These are phyloP conservation scores for Termitomyces sp. DNA, from an alignment of 768 basidiomycete species.

Conservation along the genomic window DNA sequence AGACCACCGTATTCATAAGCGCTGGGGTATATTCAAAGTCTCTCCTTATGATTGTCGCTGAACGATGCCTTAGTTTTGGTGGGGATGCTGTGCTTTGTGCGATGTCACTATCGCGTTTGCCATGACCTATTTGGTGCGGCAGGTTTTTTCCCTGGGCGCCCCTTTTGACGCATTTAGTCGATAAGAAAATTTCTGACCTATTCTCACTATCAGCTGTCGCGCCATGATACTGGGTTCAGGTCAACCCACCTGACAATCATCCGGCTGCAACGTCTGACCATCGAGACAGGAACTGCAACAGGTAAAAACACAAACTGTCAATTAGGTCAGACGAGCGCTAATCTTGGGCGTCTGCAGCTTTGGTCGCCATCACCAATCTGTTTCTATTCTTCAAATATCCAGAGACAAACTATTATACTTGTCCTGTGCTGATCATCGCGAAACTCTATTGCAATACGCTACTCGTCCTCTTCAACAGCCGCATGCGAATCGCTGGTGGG, in stretches of 20 bases:
- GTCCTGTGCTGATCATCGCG: constrained; percentile 21
- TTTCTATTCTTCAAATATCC: constrained; percentile 23
- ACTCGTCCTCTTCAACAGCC: constrained; percentile 26
- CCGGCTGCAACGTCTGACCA: constrained; percentile 21
- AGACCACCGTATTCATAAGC: constrained; percentile 15
- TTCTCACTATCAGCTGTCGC: constrained; percentile 12
- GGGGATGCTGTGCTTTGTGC: constrained; percentile 22
- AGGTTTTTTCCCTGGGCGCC: background rate
- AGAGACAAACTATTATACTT: constrained; percentile 21
- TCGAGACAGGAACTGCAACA: constrained; percentile 25
- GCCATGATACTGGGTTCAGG: constrained; percentile 20
- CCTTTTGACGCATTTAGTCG: background rate
- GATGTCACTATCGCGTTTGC: constrained; percentile 23
- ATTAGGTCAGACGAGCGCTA: background rate
- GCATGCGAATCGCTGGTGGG: constrained; percentile 21
- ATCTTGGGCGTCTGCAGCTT: constrained; percentile 11
- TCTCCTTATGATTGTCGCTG: background rate
- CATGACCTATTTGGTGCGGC: constrained; percentile 24
- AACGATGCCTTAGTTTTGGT: constrained; percentile 15
- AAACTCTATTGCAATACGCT: constrained; percentile 29
- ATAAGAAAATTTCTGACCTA: background rate
- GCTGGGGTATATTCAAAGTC: constrained; percentile 10
- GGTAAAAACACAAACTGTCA: constrained; percentile 10
- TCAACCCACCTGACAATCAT: constrained; percentile 20
- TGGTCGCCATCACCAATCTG: constrained; percentile 22